Evolutionary conservation across 2,329 filamentous ascomycete species (phyloP).

Genomic region (Eutypa lata): DNA sequence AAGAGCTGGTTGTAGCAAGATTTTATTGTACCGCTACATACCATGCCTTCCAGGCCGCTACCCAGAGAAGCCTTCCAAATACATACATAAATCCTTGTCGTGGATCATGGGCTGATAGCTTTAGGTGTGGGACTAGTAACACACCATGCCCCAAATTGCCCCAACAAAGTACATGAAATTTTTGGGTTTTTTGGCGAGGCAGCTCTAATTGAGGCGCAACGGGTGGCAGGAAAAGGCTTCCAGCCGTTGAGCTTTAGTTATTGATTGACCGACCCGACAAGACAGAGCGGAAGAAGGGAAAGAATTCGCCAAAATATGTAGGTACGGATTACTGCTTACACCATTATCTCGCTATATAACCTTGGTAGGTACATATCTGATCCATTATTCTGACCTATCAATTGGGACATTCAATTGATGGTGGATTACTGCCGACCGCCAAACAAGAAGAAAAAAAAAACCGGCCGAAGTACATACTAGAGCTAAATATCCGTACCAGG

Average conservation of each 20-base stretch:
- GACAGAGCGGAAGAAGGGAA: neutral
- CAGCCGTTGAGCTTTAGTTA: neutral
- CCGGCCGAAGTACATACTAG: too few relatives aligned
- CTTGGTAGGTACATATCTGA: too few relatives aligned
- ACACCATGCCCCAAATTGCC: conserved; percentile 41
- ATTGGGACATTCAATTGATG: too few relatives aligned
- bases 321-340: neutral
- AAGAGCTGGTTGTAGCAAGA: neutral
- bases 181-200: neutral
- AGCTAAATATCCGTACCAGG: too few relatives aligned
- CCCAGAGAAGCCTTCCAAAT: neutral
- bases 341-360: too few relatives aligned
- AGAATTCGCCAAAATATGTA: neutral
- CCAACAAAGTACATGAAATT: conserved; percentile 26
- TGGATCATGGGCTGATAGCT: conserved; percentile 8
- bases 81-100: conserved; percentile 1
- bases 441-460: conserved; percentile 2
- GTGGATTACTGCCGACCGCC: conserved; percentile 3
- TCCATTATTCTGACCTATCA: too few relatives aligned
- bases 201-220: neutral
- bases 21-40: neutral
- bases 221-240: neutral
- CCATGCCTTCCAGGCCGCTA: neutral
- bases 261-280: neutral
- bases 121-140: conserved; percentile 22